Percentiles rank a stretch among this genome's conserved stretches.
phyloP scores from a whole-genome alignment of 805 yeast species.

The Candida germanica region DNA sequence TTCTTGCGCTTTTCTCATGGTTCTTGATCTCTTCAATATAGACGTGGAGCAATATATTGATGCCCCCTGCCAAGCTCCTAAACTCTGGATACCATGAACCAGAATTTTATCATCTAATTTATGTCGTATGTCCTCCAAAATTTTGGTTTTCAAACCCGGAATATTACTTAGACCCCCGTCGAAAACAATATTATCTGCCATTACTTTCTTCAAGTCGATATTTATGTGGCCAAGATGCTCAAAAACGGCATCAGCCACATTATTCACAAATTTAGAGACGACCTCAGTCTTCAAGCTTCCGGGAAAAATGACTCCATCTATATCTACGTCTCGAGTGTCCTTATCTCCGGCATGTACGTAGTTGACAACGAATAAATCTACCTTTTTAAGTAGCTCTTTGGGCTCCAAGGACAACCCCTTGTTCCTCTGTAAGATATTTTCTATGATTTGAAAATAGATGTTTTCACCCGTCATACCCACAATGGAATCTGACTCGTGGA shows the following conservation, averaged over 20 bases:
- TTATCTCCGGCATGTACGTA: slow-evolving; percentile 10
- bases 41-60: slow-evolving; percentile 26
- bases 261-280: slow-evolving; percentile 4
- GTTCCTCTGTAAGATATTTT: background rate
- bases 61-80: slow-evolving; percentile 33
- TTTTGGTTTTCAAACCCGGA: slow-evolving; percentile 20
- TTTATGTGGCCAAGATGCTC: slow-evolving; percentile 1
- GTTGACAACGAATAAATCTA: slow-evolving; percentile 16
- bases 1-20: slow-evolving; percentile 19
- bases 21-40: slow-evolving; percentile 13
- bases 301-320: slow-evolving; percentile 1
- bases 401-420: slow-evolving; percentile 1
- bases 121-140: slow-evolving; percentile 14
- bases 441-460: slow-evolving; percentile 9
- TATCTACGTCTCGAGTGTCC: background rate
- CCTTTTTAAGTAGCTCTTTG: slow-evolving; percentile 15
- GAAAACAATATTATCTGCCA: slow-evolving; percentile 20
- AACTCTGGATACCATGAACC: slow-evolving; percentile 6
- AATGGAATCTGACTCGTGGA: slow-evolving; percentile 7
- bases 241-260: slow-evolving; percentile 5
- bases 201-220: slow-evolving; percentile 18
- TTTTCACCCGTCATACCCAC: slow-evolving; percentile 9
- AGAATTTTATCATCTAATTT: background rate
- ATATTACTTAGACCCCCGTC: slow-evolving; percentile 24
- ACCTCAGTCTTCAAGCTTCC: slow-evolving; percentile 1